Evolutionary conservation across 2,329 filamentous ascomycete species (phyloP), one percentile per base, ranked within the genome.

Genomic region (Didymella arachidicola): DNA sequence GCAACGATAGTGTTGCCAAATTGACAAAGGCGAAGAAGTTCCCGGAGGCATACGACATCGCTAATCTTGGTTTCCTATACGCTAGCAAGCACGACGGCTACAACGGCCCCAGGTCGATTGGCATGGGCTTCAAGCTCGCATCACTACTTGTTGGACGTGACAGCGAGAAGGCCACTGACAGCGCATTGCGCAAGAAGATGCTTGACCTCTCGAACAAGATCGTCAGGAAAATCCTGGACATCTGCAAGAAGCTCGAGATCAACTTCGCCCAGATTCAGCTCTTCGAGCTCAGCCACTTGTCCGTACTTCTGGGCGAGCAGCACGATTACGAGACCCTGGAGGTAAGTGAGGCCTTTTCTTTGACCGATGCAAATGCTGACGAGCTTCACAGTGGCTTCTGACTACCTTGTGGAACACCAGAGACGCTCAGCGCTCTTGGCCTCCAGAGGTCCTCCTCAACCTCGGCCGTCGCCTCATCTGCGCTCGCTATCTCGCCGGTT

Each of bases 391-490:
- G 62, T 73, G 71, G 71, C 70, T 79, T 1, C 70, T 78, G 12
- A 75, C 69, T 10, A 72, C 64, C 2, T 71, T 79, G 36, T 79
- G 77, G 76, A 67, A 69, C 38, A 74, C 72, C 0, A 68, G 72
- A 57, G 72, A 74, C 19, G 70, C 71, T 10, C 73, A 74, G 46
- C 67, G 70, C 54, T 67, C 70, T 8, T 75, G 73, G 73, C 72
- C 73, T 22, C 63, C 72, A 22, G 57, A 62, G 22, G 79, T 81
- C 3, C 76, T 85, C 19, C 79, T 84, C 56, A 79, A 79, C 66
- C 81, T 85, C 27, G 83, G 83, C n/a, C 81, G 80, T 41, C 78
- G 80, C 12, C 81, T 85, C 47, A 81, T 85, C 48, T 80, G 81
- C 66, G 81, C 81, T 1, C 81, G 82, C 47, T 84, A 83, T 74